Evolutionary conservation across 805 yeast genomes (phyloP), one percentile per base, ranked within the genome.

Genomic region (Kurtzmaniella fragi): DNA sequence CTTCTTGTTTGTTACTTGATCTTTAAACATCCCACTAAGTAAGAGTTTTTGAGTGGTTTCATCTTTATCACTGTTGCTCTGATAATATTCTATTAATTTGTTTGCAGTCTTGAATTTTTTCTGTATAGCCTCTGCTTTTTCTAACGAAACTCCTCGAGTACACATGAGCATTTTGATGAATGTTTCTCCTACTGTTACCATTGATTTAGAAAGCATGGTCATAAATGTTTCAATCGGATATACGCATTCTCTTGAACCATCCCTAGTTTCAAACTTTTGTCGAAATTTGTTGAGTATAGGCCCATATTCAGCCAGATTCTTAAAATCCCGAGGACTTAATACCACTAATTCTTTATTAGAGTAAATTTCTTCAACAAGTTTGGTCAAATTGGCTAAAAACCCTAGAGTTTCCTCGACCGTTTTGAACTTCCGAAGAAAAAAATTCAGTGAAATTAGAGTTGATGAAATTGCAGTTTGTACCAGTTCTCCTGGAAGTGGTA

Each of bases 121-220:
- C 59, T 90, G 97, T 8, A 93, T 79, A 6, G 78, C 77, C 8
- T 78, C 54, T 0, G 99, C 99, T 54, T 85, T 88, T 45, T 91
- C 97, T 25, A 86, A 61, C 0, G 95, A 78, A 1, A 93, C 70
- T 0, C 98, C 99, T 43, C 77, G 73, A 2, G 84, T 73, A 2
- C 89, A 76, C 83, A 89, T 78, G 16, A 93, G 70, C 82, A 88
- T 79, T 33, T 76, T 68, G 2, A 88, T 62, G 49, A 80, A 91
- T 50, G 87, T 62, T 45, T 91, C 96, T 34, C 78, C 78, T 0
- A 87, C 78, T 0, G 95, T 84, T 52, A 75, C 67, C 67, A 82
- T 64, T 2, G 84, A 70, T 54, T 93, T 93, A 3, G 82, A 77
- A 58, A 93, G 61, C 26, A 82, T 70, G 4, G 73, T 75, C 49